Percentiles rank a stretch among this genome's conserved stretches.
phyloP scores from a whole-genome alignment of 192 early-diverging fungal genomes.

The Piromyces finnis region DNA sequence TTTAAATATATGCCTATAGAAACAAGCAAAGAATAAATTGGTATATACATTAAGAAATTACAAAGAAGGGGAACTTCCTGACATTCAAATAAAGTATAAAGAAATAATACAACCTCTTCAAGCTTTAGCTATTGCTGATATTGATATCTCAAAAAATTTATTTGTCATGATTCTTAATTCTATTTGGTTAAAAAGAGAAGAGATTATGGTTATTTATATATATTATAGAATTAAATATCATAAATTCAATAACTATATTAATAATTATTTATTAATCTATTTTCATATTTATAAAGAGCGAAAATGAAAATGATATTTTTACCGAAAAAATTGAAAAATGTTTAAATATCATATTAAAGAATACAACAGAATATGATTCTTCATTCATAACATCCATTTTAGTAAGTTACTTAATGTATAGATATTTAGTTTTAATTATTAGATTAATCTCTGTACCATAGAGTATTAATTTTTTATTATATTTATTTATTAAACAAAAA shows the following conservation, averaged over 20 bases:
- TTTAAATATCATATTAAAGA: not conserved
- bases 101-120: slow-evolving; percentile 53
- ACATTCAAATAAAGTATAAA: slow-evolving; percentile 46
- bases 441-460: too few relatives aligned
- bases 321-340: not conserved
- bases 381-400: not conserved
- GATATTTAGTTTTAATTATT: too few relatives aligned
- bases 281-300: too few relatives aligned
- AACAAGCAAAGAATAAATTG: slow-evolving; percentile 20
- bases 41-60: slow-evolving; percentile 45
- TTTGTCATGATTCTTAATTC: not conserved
- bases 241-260: too few relatives aligned
- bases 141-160: slow-evolving; percentile 28
- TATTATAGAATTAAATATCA: too few relatives aligned
- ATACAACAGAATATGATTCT: not conserved
- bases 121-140: slow-evolving; percentile 30
- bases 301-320: not conserved
- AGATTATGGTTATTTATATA: not conserved
- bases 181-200: not conserved
- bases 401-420: too few relatives aligned
- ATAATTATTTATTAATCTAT: too few relatives aligned
- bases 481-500: not conserved
- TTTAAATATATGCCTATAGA: slow-evolving; percentile 6
- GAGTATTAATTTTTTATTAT: not conserved
- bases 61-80: slow-evolving; percentile 53